Base-by-base conservation (phyloP, 768 basidiomycete genomes). In the Boletus rex-veris region DNA sequence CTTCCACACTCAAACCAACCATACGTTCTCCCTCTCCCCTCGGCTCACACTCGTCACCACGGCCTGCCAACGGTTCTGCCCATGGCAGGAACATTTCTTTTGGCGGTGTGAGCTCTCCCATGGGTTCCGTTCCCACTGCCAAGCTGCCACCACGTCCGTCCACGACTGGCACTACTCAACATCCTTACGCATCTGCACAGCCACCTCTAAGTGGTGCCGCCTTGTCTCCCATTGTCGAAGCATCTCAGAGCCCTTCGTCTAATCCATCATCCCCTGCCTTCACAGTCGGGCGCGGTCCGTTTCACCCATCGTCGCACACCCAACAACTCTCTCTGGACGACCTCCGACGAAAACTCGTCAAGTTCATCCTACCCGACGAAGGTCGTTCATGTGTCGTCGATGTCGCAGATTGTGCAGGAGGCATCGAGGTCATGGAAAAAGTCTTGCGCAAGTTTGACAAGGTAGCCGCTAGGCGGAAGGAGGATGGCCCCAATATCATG, bases 361-460 rank as follows among this genome's bases (percentile, higher is more conserved):
- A 94, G 68, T 97, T 99, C 66, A 76, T 80, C 18, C 77, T 94
- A 39, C 86, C 86, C 2, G 94, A 93, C 11, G 92, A 92, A 62
- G 85, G 87, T 3, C 80, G 85, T 41, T 80, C 85, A 5, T 82
- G 80, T 51, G 86, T 87, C 1, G 83, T 98, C 55, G 86, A 95
- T 65, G 85, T 93, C 14, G 81, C 84, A 4, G 83, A 90, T 26
- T 94, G 90, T 64, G 77, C 76, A 2, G 86, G 85, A 26, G 94
- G 93, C 9, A 78, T 88, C 3, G 93, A 98, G 63, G 83, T 98
- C 3, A 78, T 98, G 47, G 89, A 92, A 59, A 85, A 88, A 60
- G 94, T 90, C 1, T 74, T 99, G 57, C 90, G 84, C 67, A 99
- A 99, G 71, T 90, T 96, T 60, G 84, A 84, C 42, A 96, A 93